Conservation (phyloP, 2,329 filamentous ascomycete species). For the Monilinia laxa region DNA sequence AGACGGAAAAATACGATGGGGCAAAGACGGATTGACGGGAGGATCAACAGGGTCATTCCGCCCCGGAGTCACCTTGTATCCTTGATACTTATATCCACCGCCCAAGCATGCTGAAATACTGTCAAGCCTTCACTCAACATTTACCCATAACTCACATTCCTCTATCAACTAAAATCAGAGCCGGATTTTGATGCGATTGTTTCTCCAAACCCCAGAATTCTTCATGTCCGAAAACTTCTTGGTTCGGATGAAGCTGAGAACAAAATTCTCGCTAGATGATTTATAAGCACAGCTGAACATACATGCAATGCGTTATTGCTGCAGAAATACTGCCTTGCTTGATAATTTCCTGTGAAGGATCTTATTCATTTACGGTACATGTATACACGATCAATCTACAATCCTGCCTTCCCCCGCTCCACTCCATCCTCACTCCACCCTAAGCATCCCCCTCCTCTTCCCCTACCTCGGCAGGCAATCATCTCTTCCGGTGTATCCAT, state of each 20-base stretch:
- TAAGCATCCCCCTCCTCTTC: too few species aligned
- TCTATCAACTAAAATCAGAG: background rate
- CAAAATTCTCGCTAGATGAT: background rate
- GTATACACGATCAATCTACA: slow-evolving; percentile 8
- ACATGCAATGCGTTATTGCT: background rate
- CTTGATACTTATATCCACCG: background rate
- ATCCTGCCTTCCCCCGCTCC: background rate
- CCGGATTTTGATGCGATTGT: background rate
- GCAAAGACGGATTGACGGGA: too few species aligned
- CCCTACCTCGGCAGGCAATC: slow-evolving; percentile 6
- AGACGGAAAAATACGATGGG: too few species aligned
- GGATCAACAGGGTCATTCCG: background rate
- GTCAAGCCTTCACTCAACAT: background rate
- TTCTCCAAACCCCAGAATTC: background rate
- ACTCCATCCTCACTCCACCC: background rate
- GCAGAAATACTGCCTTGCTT: background rate
- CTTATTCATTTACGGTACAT: slow-evolving; percentile 8
- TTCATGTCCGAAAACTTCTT: background rate
- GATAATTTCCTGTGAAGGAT: background rate
- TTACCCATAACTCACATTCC: background rate
- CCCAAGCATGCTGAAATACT: background rate
- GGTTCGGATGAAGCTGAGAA: background rate
- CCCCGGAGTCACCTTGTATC: background rate
- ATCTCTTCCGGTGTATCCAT: slow-evolving; percentile 14
- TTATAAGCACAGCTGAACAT: background rate